Percentiles rank a stretch among this genome's conserved stretches.
phyloP scores from a whole-genome alignment of 73 alveolate species.

The Symbiodinium pilosum region DNA sequence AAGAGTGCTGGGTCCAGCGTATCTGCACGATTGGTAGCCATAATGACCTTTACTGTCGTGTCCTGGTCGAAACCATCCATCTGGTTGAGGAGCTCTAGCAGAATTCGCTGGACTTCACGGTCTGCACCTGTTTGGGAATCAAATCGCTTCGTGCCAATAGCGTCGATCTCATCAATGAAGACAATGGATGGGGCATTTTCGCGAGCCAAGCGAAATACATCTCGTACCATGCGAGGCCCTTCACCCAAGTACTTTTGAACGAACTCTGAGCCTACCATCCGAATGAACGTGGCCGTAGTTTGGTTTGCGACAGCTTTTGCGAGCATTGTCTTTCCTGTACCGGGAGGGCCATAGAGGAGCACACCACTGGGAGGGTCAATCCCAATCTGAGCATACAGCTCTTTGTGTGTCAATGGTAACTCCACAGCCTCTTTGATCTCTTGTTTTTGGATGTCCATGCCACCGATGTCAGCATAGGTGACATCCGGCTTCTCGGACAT shows the following conservation, averaged over 20 bases:
- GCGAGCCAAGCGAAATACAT: slow-evolving; percentile 99
- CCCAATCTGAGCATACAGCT: slow-evolving; percentile 99
- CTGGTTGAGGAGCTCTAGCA: slow-evolving; percentile 99
- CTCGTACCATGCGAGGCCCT: slow-evolving; percentile 99
- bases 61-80: slow-evolving; percentile 97
- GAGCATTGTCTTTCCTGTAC: slow-evolving; percentile 99
- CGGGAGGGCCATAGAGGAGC: slow-evolving; percentile 99
- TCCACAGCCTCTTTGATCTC: slow-evolving; percentile 99
- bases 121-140: slow-evolving; percentile 99
- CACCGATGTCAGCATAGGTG: slow-evolving; percentile 96
- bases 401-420: slow-evolving; percentile 98
- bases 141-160: slow-evolving; percentile 98
- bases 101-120: slow-evolving; percentile 98
- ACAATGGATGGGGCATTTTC: slow-evolving; percentile 99
- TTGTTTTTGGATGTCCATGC: slow-evolving; percentile 99
- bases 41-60: slow-evolving; percentile 97
- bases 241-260: slow-evolving; percentile 99
- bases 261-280: slow-evolving; percentile 99
- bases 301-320: slow-evolving; percentile 99
- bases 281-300: slow-evolving; percentile 99
- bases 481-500: slow-evolving; percentile 99
- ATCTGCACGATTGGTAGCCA: slow-evolving; percentile 99
- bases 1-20: slow-evolving; percentile 99
- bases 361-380: slow-evolving; percentile 99
- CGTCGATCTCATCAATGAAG: slow-evolving; percentile 99